Base-by-base conservation (phyloP, 331 rosid genomes). In the Dryas integrifolia region DNA sequence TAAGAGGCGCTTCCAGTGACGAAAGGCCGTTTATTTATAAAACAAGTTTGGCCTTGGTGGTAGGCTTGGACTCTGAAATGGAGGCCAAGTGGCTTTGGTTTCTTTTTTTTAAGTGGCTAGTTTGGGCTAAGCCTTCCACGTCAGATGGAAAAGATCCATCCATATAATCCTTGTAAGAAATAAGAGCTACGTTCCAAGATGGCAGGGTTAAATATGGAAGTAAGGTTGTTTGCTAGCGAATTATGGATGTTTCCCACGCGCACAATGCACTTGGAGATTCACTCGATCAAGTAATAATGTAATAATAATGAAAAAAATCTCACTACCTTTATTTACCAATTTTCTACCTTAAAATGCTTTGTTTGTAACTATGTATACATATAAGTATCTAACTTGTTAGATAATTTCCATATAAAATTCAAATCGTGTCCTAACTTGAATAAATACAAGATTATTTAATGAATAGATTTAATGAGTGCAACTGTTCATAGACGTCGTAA, bases 121-220 rank as follows among this genome's bases (percentile, higher is more conserved):
- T 15, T 6, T 1, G 69, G 69, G 0, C n/a, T 80, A 76, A 86
- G 82, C 75, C 6, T 70, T 40, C 82, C 91, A 86, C 81, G 75
- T 82, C 58, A 58, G 72, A 72, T 63, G 11, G 46, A 47, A 63
- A 77, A 72, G 39, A 30, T 43, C 63, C 63, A 13, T 5, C 44
- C 43, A 47, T 13, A 18, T 40, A 12, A 21, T 53, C 16, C 9
- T 69, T 56, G 65, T 62, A 69, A 60, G 2, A 16, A 41, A 47
- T 53, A 7, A 48, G 48, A 12, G 14, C n/a, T 11, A 40, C 38
- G 9, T 38, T 43, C 77, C 72, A 30, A 35, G 47, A 18, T 38
- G 66, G 67, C 52, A 47, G 15, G 63, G 76, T 72, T 66, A 65
- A 21, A 46, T 62, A 44, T 43, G 51, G 74, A 64, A 49, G 4